Conservation (phyloP, 108 stramenopile genomes). For the Tribonema minus region DNA sequence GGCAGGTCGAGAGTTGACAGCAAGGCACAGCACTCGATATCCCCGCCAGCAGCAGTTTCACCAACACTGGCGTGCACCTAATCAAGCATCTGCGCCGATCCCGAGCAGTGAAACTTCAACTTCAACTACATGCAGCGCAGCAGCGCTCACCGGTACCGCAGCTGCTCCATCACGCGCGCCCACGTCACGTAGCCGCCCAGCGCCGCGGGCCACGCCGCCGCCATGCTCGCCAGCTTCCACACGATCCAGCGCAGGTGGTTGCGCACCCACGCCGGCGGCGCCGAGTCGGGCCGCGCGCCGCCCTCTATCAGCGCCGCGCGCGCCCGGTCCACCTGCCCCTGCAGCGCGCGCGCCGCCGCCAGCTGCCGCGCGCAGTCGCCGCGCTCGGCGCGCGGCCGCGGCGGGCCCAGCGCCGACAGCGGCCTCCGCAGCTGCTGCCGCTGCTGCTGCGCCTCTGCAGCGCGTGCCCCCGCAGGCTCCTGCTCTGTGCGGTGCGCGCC, state of each 20-base stretch:
- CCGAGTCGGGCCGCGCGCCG: not conserved
- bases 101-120: too few species aligned
- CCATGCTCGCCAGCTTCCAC: conserved; percentile 23
- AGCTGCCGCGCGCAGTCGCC: not conserved
- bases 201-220: not conserved
- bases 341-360: not conserved
- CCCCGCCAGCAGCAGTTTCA: too few species aligned
- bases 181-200: conserved; percentile 7
- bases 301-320: not conserved
- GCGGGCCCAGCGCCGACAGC: not conserved
- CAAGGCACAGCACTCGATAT: too few species aligned
- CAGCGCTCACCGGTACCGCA: conserved; percentile 8
- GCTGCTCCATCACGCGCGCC: conserved; percentile 1
- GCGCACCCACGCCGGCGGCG: conserved; percentile 5
- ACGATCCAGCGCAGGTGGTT: conserved; percentile 34
- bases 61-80: too few species aligned
- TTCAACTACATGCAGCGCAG: not conserved
- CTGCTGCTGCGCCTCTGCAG: not conserved
- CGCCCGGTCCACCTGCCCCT: not conserved
- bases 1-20: too few species aligned
- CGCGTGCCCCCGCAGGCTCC: not conserved
- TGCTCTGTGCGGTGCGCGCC: not conserved
- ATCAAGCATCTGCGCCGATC: too few species aligned
- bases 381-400: not conserved
- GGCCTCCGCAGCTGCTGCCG: not conserved